Evolutionary conservation across 31 red algal genomes (phyloP), one percentile per base, ranked within the genome.

Genomic region (Porphyra umbilicalis): DNA sequence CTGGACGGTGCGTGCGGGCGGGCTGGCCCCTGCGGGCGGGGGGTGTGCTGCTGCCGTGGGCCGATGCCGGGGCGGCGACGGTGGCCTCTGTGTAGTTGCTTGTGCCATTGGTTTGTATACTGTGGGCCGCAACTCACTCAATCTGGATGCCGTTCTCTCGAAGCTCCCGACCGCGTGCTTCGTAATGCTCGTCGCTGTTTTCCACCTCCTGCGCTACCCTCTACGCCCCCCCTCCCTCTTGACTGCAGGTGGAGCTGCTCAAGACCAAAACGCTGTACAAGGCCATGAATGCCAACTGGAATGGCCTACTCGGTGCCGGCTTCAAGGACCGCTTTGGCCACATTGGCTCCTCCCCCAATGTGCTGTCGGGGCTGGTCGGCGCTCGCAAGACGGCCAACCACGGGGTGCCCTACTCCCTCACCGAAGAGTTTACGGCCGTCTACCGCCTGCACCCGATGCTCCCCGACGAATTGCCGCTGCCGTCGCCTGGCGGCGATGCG

Each of bases 221-320:
- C n/a, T n/a, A n/a, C n/a, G n/a, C n/a, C 57, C 57, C 3, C 20
- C 20, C 25, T 7, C 25, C 57, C 57, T 25, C 57, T 16, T 71
- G 20, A n/a, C n/a, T n/a, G n/a, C 57, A 71, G 57, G 57, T 81
- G 37, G 85, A 87, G 78, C 75, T 87, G 85, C 79, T 87, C 38
- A 87, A 87, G 78, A 87, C 85, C 25, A 75, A 71, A 33, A 80
- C 77, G 1, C 40, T 87, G 3, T 14, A 87, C 29, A 37, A 74
- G 39, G 77, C 38, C 0, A 87, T 87, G 85, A 87, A 80, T 13
- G 35, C 85, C 18, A 87, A 87, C 44, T 87, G 85, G 85, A 81
- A 30, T 35, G 85, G 85, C 15, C 5, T 87, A 4, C 78, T 77
- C 7, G 75, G 81, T n/a, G 85, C 78, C n/a, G 14, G 3, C 57